Base-by-base conservation (phyloP, 768 basidiomycete genomes). In the Brasilioporus rufonigricans region DNA sequence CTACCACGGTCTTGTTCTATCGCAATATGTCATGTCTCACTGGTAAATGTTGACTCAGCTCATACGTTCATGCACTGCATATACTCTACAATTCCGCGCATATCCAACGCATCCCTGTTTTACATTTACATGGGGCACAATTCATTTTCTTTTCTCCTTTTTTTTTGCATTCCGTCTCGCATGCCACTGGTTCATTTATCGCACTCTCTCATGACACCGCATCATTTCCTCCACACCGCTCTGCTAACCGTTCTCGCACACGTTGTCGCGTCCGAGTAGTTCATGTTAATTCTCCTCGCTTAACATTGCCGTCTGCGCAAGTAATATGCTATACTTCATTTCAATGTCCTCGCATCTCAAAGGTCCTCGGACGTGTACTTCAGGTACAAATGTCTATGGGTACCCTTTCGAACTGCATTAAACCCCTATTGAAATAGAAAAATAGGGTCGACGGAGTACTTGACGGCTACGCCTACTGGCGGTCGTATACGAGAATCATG, bases 1-100 rank as follows among this genome's bases (percentile, higher is more conserved):
- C 33, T 48, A 13, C 12, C 18, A 19, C 44, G 23, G 29, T 53
- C 48, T 52, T 65, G 54, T 43, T 56, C 35, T 49, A 60, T 51
- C 55, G 53, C 60, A 41, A 50, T 29, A 29, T 58, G 44, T 40
- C 59, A 55, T 40, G 53, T 43, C 57, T 56, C 58, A 61, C 54
- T 56, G 64, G 49, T 68, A 65, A 66, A 56, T 32, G 57, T 55
- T 52, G 51, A 43, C 23, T 44, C 33, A 21, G 44, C 29, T 35
- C 63, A 58, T 53, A 55, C 61, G 31, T 55, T 55, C 59, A 59
- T 70, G 68, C 56, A 65, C 52, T 26, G 38, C 57, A 61, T 59
- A 52, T 43, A 50, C 44, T 57, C 53, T 55, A 39, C 65, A 57
- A 62, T 36, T 35, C 51, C 56, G 46, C 38, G 63, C 67, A 68